Base-by-base conservation (phyloP, 169 alveolate species). In the Plasmodium sp. region DNA sequence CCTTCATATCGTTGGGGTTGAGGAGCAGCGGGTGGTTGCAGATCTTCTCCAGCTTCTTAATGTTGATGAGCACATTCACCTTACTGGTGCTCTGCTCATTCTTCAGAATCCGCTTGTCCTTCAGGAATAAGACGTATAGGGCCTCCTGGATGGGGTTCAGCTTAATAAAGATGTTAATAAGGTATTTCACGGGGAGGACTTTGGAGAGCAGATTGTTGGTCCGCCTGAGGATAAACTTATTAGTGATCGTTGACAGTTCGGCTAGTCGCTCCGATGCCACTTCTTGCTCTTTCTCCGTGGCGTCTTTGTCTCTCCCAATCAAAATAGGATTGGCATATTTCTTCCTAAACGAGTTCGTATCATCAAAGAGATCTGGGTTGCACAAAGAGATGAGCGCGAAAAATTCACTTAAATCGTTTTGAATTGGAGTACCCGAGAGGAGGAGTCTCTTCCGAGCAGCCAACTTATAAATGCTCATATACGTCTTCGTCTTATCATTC, bases 371-470 rank as follows among this genome's bases (percentile, higher is more conserved):
- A 54, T 96, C 97, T 18, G 99, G 99, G 83, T 98, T 98, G 79
- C 98, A 97, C 41, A 98, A 94, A 9, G 99, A 97, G 36, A 97
- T 97, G 54, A 98, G 94, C 9, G 99, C 96, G 90, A 93, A 98
- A 80, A 98, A 98, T 90, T 98, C 99, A 85, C 97, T 98, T 45
- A 98, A 95, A 86, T 98, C 99, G 83, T 98, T 98, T 91, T 96
- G 98, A 5, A 98, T 98, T 6, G 99, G 99, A 31, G 99, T 98
- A 34, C 99, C 99, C 74, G 98, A 96, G 71, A 98, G 96, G 43
- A 98, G 97, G 14, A 98, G 96, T 45, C 99, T 97, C 93, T 96
- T 98, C 56, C 97, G 97, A 67, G 99, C 99, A 31, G 98, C 96
- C 31, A 98, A 95, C 48, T 96, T 92, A 81, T 97, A 94, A 54